Conservation (phyloP, 495 filamentous ascomycete genomes). For the Tuber umbilicatum region DNA sequence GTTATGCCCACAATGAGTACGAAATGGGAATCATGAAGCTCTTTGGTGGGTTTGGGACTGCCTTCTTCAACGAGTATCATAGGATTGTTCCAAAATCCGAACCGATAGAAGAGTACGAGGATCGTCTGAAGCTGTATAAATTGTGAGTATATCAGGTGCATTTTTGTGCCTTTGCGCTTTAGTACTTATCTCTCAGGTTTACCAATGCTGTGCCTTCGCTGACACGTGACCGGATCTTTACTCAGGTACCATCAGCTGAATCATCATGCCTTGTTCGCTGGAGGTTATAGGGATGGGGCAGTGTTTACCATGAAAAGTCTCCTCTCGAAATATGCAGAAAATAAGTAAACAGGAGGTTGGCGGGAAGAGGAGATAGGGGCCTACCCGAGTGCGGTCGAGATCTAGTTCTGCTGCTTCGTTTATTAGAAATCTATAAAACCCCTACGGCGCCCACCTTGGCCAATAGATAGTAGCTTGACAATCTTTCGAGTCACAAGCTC, state of each 20-base stretch:
- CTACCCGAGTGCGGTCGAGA: conserved; percentile 1
- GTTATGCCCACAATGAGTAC: conserved; percentile 82
- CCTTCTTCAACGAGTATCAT: conserved; percentile 73
- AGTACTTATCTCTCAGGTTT: background rate
- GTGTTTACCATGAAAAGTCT: conserved; percentile 68
- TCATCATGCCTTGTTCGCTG: conserved; percentile 77
- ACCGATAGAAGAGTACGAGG: conserved; percentile 76
- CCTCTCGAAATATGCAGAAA: conserved; percentile 57
- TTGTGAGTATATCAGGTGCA: conserved; percentile 54
- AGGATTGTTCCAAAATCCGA: conserved; percentile 66
- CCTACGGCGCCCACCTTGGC: conserved; percentile 1
- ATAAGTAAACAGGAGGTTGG: background rate
- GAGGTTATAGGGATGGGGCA: conserved; percentile 65
- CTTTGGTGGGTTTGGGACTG: conserved; percentile 79
- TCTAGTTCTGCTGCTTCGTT: background rate
- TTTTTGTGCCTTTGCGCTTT: conserved; percentile 4
- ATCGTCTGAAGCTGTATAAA: conserved; percentile 72
- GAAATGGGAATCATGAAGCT: conserved; percentile 91
- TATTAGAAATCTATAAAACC: conserved; percentile 4
- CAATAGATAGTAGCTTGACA: background rate
- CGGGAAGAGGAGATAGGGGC: background rate
- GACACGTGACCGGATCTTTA: conserved; percentile 3
- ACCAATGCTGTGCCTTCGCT: conserved; percentile 8
- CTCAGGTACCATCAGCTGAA: conserved; percentile 82
- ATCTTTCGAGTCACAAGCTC: background rate